These are phyloP conservation scores for Mycena vitilis DNA, from an alignment of 768 basidiomycete genomes.

Conservation along the genomic window DNA sequence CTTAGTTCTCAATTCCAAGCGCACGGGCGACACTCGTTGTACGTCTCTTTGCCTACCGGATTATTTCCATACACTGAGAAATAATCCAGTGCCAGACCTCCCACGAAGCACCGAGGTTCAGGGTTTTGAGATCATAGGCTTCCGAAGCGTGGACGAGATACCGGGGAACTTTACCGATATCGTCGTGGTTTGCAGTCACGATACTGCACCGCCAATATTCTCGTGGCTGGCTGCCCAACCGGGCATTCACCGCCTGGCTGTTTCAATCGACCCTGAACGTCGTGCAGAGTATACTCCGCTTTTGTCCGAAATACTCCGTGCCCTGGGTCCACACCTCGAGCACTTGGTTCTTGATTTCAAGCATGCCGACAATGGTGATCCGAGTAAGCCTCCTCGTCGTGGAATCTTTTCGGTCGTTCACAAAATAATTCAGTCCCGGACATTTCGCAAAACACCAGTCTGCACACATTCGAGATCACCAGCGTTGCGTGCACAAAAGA, in stretches of 20 bases:
- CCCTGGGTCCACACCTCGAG: constrained; percentile 8
- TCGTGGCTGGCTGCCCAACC: constrained; percentile 2
- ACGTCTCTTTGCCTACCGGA: too few species aligned
- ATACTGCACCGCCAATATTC: neutral
- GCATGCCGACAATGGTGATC: neutral
- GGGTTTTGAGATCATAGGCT: too few species aligned
- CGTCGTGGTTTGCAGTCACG: too few species aligned
- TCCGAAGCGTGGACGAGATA: too few species aligned
- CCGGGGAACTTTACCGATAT: too few species aligned
- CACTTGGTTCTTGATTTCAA: neutral
- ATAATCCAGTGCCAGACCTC: too few species aligned
- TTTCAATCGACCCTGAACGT: neutral
- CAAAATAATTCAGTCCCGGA: constrained; percentile 1
- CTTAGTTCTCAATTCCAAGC: too few species aligned
- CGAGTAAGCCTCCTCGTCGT: constrained; percentile 4
- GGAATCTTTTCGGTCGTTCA: neutral
- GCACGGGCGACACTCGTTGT: too few species aligned
- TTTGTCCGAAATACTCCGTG: neutral
- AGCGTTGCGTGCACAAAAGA: neutral
- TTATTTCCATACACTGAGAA: too few species aligned
- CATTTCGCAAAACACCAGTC: neutral
- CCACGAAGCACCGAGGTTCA: too few species aligned
- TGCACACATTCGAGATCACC: constrained; percentile 17
- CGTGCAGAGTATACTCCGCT: neutral
- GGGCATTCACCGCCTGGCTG: constrained; percentile 14